Conservation (phyloP, 1,139 yeast species). For the Hansenula sp. region DNA sequence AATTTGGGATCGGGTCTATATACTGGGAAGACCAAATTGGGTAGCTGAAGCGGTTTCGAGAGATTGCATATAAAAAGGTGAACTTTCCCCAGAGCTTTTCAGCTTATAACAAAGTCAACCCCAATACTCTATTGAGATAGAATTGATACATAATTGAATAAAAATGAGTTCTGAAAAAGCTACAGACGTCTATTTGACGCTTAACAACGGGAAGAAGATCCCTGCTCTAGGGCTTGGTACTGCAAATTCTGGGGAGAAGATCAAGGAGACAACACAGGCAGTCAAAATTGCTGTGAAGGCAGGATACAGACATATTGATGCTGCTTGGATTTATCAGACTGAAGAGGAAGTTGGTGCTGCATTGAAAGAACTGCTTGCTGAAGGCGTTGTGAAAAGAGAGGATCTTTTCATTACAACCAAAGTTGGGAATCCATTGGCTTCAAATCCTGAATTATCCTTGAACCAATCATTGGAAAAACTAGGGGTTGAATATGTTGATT, state of each 20-base stretch:
- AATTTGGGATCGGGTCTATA: too few relatives aligned
- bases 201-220: constrained; percentile 47
- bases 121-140: too few relatives aligned
- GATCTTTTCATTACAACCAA: constrained; percentile 57
- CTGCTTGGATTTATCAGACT: constrained; percentile 48
- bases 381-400: constrained; percentile 47
- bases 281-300: constrained; percentile 44
- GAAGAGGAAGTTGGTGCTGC: constrained; percentile 48
- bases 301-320: constrained; percentile 52
- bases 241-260: constrained; percentile 35
- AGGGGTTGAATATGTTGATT: constrained; percentile 53
- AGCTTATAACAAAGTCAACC: too few relatives aligned
- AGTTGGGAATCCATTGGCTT: constrained; percentile 46
- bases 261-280: constrained; percentile 28
- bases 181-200: constrained; percentile 28
- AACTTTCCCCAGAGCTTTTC: too few relatives aligned
- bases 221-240: constrained; percentile 64
- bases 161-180: constrained; percentile 24
- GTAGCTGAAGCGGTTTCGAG: too few relatives aligned
- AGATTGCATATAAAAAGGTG: too few relatives aligned
- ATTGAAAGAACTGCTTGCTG: constrained; percentile 40
- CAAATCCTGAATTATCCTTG: constrained; percentile 31
- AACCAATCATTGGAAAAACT: constrained; percentile 35
- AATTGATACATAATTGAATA: background rate
- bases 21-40: too few relatives aligned